Base-by-base conservation (phyloP, 2,329 filamentous ascomycete genomes). In the Tolypocladium tundrense region DNA sequence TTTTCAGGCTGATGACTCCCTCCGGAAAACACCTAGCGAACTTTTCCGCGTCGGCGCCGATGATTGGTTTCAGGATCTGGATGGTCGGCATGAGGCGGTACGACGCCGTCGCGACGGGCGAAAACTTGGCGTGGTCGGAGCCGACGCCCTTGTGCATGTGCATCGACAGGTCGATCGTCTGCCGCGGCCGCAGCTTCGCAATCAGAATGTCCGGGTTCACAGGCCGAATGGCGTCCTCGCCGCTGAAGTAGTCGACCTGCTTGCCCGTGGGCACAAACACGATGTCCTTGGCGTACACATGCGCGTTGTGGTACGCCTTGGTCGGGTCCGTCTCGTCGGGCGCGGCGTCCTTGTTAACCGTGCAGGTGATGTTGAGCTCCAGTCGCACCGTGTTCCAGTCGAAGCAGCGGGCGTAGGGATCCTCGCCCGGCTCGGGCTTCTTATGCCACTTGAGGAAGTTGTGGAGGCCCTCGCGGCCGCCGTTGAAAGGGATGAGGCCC, bases 61-160 rank as follows among this genome's bases (percentile, higher is more conserved):
- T 71, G 60, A 99, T 97, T 24, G 94, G 94, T 65, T 82, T 77
- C 51, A 81, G 78, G 69, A 99, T 97, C 62, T 83, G 81, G 72
- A 99, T 97, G 64, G 87, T 87, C 9, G 94, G 94, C 69, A 99
- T 77, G 24, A 99, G 82, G 54, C 94, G 86, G 77, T 99, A 99
- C 31, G 88, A 90, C 3, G 94, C 94, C 1, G 94, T 97, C 3
- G 93, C 92, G 41, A 97, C 94, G 53, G 94, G 94, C 0, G 91
- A 96, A 78, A 94, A 99, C 75, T 99, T 99, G 66, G 94, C 88
- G 73, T 99, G 94, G 73, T 99, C 94, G 62, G 88, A 85, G 53
- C 94, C 94, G 64, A 95, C 86, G 60, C 95, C 94, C 77, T 97
- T 96, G 76, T 96, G 86, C 76, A 93, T 94, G 78, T 97, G 92